Percentiles rank a stretch among this genome's conserved stretches.
Conservation (phyloP, 768 basidiomycete genomes). For the Rhodotorula diobovata region DNA sequence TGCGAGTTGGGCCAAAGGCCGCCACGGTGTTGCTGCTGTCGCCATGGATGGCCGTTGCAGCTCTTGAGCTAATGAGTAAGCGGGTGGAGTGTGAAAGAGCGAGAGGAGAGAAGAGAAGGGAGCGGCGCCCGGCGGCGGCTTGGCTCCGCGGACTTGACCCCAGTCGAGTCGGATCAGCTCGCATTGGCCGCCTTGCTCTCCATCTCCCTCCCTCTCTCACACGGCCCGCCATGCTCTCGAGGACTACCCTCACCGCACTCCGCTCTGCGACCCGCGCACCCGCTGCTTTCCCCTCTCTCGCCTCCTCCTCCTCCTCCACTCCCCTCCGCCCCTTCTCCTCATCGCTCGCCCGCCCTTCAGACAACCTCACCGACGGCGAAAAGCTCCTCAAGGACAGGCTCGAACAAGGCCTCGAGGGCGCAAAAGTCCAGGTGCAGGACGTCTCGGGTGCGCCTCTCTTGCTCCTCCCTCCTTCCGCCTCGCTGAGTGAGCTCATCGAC, state of each 20-base stretch:
- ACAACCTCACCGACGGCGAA: conserved; percentile 55
- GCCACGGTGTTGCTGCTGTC: background rate
- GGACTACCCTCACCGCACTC: background rate
- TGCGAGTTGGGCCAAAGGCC: background rate
- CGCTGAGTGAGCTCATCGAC: background rate
- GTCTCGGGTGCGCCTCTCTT: conserved; percentile 70
- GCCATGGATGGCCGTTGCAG: background rate
- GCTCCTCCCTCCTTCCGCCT: background rate
- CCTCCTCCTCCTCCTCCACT: background rate
- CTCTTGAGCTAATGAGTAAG: too few species aligned
- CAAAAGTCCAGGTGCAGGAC: conserved; percentile 79
- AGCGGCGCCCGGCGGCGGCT: too few species aligned
- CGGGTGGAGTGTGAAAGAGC: too few species aligned
- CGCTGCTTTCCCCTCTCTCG: background rate
- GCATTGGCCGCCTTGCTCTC: background rate
- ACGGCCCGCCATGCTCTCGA: background rate
- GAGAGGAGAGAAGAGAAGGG: background rate
- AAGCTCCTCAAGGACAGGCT: conserved; percentile 67
- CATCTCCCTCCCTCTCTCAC: too few species aligned
- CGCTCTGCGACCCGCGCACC: background rate
- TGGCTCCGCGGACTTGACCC: too few species aligned
- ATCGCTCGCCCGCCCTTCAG: background rate
- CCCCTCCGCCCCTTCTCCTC: background rate
- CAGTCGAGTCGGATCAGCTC: too few species aligned
- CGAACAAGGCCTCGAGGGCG: conserved; percentile 67